Percentiles rank a stretch among this genome's conserved stretches.
Evolutionary conservation across 441 rosid genomes (phyloP).

Genomic region (Pelargonium fulgidum): DNA sequence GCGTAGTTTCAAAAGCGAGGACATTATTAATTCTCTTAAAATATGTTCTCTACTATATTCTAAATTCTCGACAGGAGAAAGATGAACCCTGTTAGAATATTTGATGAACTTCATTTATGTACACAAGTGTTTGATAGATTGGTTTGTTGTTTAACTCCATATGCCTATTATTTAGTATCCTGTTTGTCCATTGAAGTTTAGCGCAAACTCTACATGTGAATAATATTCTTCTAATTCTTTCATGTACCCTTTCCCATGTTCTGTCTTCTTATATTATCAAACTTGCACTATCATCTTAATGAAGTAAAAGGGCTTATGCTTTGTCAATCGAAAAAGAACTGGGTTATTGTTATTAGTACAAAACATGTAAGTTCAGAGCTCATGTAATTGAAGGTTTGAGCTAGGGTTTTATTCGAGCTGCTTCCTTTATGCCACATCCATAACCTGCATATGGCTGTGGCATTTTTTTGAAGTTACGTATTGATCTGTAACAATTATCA

Average conservation of each 20-base stretch:
- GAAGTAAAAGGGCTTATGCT: too few species aligned
- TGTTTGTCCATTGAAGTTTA: not conserved
- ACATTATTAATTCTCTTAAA: not conserved
- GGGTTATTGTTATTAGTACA: not conserved
- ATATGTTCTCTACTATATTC: not conserved
- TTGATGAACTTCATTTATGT: not conserved
- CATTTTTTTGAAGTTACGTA: conserved; percentile 15
- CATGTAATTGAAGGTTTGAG: not conserved
- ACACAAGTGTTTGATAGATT: not conserved
- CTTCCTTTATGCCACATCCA: not conserved
- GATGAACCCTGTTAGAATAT: not conserved
- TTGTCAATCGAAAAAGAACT: too few species aligned
- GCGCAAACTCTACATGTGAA: not conserved
- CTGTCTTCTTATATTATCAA: not conserved
- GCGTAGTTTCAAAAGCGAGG: not conserved
- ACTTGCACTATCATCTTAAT: not conserved
- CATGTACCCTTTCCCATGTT: not conserved
- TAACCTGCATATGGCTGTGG: conserved; percentile 8
- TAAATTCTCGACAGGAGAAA: not conserved
- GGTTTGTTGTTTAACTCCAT: not conserved
- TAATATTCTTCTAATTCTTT: not conserved
- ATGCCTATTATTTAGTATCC: not conserved
- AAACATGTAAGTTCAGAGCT: not conserved
- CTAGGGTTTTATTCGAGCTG: conserved; percentile 5
- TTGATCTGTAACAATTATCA: conserved; percentile 30